phyloP scores from a whole-genome alignment of 2,329 filamentous ascomycete genomes.

The Cladosporium halotolerans region DNA sequence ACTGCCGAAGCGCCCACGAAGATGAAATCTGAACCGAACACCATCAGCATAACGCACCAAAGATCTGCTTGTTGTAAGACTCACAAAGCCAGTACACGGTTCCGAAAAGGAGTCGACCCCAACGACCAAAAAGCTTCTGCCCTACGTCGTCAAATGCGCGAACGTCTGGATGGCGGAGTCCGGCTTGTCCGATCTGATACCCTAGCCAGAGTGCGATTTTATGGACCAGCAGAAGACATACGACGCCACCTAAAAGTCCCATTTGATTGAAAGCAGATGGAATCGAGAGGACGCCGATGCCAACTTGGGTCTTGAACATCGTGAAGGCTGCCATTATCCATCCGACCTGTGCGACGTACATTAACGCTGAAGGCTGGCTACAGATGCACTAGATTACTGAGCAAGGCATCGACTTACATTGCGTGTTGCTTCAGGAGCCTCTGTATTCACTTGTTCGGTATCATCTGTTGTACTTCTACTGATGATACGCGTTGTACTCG shows the following conservation, averaged over 20 bases:
- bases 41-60: slow-evolving; percentile 11
- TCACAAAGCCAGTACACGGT: slow-evolving; percentile 11
- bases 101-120: slow-evolving; percentile 45
- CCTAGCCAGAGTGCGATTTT: slow-evolving; percentile 45
- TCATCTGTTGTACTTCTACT: too few species aligned
- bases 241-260: slow-evolving; percentile 44
- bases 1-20: slow-evolving; percentile 34
- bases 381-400: too few species aligned
- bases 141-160: slow-evolving; percentile 54
- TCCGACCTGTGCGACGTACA: neutral
- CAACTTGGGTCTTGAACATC: slow-evolving; percentile 43
- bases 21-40: slow-evolving; percentile 18
- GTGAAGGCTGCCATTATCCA: neutral
- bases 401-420: too few species aligned
- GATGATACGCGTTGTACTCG: too few species aligned
- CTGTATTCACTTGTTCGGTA: too few species aligned
- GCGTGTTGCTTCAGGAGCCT: too few species aligned
- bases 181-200: slow-evolving; percentile 47
- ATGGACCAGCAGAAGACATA: slow-evolving; percentile 22
- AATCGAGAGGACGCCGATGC: slow-evolving; percentile 43
- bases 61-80: neutral
- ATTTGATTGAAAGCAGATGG: slow-evolving; percentile 40
- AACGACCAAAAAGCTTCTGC: slow-evolving; percentile 46
- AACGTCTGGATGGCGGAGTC: slow-evolving; percentile 47
- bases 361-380: neutral